phyloP scores from a whole-genome alignment of 225 moss, liverwort and hornwort genomes.

The Polytrichum formosum region DNA sequence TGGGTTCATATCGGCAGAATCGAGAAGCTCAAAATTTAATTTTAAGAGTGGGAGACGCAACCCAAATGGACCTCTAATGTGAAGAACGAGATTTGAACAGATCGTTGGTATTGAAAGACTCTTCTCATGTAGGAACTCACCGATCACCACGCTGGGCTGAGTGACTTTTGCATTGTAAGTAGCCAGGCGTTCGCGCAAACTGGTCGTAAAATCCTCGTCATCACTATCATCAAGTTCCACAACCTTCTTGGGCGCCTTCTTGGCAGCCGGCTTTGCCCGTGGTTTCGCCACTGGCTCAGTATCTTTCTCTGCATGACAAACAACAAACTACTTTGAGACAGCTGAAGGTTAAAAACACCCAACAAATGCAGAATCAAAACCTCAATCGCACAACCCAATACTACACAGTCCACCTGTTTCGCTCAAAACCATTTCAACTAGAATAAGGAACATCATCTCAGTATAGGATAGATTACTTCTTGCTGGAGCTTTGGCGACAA shows the following conservation, averaged over 20 bases:
- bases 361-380: too few relatives aligned
- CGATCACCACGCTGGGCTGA: slow-evolving; percentile 43
- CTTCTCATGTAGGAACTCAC: slow-evolving; percentile 13
- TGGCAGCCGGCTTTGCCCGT: slow-evolving; percentile 31
- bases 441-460: neutral
- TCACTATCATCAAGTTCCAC: slow-evolving; percentile 58
- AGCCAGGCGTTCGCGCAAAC: slow-evolving; percentile 47
- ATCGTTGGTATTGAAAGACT: too few relatives aligned
- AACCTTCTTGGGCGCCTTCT: slow-evolving; percentile 36
- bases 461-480: slow-evolving; percentile 24
- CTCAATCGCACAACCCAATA: too few relatives aligned
- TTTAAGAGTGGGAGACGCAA: too few relatives aligned
- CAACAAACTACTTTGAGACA: neutral
- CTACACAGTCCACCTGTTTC: too few relatives aligned
- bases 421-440: too few relatives aligned
- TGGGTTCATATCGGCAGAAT: too few relatives aligned
- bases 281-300: slow-evolving; percentile 38
- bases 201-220: slow-evolving; percentile 48
- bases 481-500: slow-evolving; percentile 28
- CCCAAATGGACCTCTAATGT: too few relatives aligned
- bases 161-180: slow-evolving; percentile 46
- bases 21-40: too few relatives aligned
- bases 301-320: neutral
- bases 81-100: too few relatives aligned
- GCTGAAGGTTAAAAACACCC: too few relatives aligned